These are phyloP conservation scores for Excoecaria cochinchinensis DNA, from an alignment of 345 rosid genomes.

Conservation along the genomic window DNA sequence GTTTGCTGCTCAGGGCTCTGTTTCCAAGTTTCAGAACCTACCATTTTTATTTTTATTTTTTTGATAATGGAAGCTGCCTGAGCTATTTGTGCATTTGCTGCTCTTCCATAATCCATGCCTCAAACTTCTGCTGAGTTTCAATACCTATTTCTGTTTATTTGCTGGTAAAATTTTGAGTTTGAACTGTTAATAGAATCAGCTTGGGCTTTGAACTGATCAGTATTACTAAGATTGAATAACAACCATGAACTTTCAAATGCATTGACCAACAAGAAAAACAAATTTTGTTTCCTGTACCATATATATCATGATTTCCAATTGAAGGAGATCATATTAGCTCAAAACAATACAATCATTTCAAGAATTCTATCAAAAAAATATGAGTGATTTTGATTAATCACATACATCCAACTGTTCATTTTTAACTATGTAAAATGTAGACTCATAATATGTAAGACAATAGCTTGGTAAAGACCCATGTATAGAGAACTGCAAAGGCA, in stretches of 20 bases:
- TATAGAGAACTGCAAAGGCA: slow-evolving; percentile 68
- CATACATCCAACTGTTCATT: slow-evolving; percentile 23
- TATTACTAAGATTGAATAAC: neutral
- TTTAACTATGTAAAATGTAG: slow-evolving; percentile 19
- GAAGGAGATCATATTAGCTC: slow-evolving; percentile 28
- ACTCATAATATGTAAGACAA: slow-evolving; percentile 59
- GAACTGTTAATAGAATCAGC: neutral
- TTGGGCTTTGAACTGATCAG: neutral
- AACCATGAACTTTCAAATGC: neutral
- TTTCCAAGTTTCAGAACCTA: neutral
- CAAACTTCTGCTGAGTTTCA: neutral
- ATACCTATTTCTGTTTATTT: neutral
- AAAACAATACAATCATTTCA: slow-evolving; percentile 23
- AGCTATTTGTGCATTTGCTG: neutral
- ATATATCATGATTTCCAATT: slow-evolving; percentile 22
- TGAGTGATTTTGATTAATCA: slow-evolving; percentile 27
- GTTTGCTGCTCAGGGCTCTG: neutral
- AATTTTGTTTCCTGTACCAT: neutral
- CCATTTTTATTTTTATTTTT: neutral
- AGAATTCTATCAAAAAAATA: neutral
- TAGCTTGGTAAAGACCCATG: slow-evolving; percentile 85
- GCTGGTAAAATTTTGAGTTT: neutral
- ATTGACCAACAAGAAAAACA: neutral
- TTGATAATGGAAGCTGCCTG: neutral
- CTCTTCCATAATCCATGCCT: neutral